phyloP scores from a whole-genome alignment of 2,329 filamentous ascomycete species.

The Dryadomyces sulphureus region DNA sequence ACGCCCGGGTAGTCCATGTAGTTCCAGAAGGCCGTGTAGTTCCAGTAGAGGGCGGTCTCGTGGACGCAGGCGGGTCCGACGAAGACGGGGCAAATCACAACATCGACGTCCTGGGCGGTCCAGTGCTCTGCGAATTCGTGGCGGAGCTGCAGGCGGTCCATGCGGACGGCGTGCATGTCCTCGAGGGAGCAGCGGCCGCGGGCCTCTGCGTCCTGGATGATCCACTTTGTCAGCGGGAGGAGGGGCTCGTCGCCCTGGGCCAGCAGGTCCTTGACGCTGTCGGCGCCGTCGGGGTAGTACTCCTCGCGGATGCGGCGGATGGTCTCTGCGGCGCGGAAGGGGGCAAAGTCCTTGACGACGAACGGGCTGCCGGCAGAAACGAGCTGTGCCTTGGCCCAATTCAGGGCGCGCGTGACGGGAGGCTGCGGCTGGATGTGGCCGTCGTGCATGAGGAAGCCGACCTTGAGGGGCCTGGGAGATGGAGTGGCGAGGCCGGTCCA shows the following conservation, averaged over 20 bases:
- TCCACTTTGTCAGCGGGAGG: constrained; percentile 27
- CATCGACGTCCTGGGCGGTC: constrained; percentile 21
- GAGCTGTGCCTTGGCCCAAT: constrained; percentile 19
- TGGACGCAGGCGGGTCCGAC: constrained; percentile 22
- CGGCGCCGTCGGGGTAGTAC: constrained; percentile 32
- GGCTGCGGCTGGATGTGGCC: constrained; percentile 36
- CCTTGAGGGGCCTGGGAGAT: neutral
- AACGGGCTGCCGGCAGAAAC: constrained; percentile 10
- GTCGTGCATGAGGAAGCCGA: constrained; percentile 6
- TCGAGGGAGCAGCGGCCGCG: constrained; percentile 11
- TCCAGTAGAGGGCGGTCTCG: constrained; percentile 36
- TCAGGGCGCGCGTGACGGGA: constrained; percentile 40
- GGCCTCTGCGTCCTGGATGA: constrained; percentile 16
- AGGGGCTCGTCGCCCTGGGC: constrained; percentile 25
- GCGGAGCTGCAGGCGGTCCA: constrained; percentile 18
- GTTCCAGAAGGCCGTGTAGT: constrained; percentile 55
- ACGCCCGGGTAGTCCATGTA: constrained; percentile 50
- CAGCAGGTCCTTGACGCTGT: constrained; percentile 18
- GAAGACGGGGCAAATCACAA: constrained; percentile 21
- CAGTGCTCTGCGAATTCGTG: constrained; percentile 19
- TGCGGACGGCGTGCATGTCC: constrained; percentile 15
- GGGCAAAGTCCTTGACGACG: constrained; percentile 21
- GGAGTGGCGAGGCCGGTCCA: constrained; percentile 19
- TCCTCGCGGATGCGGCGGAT: constrained; percentile 20
- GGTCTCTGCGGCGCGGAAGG: constrained; percentile 16